These are phyloP conservation scores for Pseudognaphalium luteoalbum DNA, from an alignment of 129 eudicot genomes.

Conservation along the genomic window DNA sequence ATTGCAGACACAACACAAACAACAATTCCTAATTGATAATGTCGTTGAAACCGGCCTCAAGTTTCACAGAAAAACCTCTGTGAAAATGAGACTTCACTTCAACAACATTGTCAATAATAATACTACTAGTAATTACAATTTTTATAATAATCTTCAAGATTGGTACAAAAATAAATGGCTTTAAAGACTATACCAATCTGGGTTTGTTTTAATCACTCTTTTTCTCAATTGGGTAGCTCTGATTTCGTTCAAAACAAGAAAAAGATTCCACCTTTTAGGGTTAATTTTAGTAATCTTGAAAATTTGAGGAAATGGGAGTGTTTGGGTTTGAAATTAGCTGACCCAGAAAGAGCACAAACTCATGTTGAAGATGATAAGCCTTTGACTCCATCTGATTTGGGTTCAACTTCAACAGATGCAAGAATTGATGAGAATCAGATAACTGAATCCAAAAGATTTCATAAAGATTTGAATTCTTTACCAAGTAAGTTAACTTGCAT, in stretches of 20 bases:
- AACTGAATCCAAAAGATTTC: conserved; percentile 50
- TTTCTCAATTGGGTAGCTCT: conserved; percentile 39
- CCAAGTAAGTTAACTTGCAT: conserved; percentile 62
- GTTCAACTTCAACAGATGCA: conserved; percentile 24
- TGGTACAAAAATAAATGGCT: conserved; percentile 46
- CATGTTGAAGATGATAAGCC: conserved; percentile 73
- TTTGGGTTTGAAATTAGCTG: conserved; percentile 35
- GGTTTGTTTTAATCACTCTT: conserved; percentile 33
- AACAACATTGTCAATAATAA: conserved; percentile 7
- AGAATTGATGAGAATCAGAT: conserved; percentile 38
- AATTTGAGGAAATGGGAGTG: conserved; percentile 53
- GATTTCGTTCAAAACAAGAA: conserved; percentile 36
- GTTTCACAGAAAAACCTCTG: conserved; percentile 32
- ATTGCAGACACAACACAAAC: conserved; percentile 13
- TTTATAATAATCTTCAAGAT: conserved; percentile 22
- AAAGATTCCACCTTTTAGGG: conserved; percentile 17
- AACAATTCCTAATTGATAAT: conserved; percentile 28
- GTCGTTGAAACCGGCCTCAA: conserved; percentile 38
- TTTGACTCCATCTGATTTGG: conserved; percentile 41
- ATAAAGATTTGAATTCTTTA: conserved; percentile 64
- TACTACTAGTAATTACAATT: neutral
- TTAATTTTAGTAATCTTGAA: conserved; percentile 1
- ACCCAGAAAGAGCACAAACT: conserved; percentile 48
- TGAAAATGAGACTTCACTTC: conserved; percentile 40
- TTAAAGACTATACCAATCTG: conserved; percentile 53